Base-by-base conservation (phyloP, 1,284 basidiomycete genomes). In the Gymnopus androsaceus region DNA sequence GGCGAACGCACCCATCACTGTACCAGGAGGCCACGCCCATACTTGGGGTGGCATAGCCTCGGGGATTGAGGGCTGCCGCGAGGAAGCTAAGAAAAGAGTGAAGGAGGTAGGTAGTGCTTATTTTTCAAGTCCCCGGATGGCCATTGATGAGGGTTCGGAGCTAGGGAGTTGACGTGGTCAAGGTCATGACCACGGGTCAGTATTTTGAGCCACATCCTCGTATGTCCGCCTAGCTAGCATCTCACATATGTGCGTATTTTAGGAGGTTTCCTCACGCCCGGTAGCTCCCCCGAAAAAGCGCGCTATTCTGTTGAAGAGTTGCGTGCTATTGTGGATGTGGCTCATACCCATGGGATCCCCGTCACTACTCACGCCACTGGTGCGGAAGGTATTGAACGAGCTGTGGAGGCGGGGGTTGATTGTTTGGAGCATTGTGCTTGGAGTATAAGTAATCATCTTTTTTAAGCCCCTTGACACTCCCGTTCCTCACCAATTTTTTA, bases 371-470 rank as follows among this genome's bases (percentile, higher is more conserved):
- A 59, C 36, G 57, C 57, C 7, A 59, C 57, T 14, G 57, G 57
- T n/a, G 28, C 42, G 8, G 53, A 59, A 45, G 57, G 57, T 7
- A 59, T 59, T 19, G 57, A 59, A 40, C 41, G 57, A 27, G 57
- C 57, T 1, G 42, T 59, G 7, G 54, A 55, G 23, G 57, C 57
- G 27, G 53, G 57, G 11, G 55, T 59, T 28, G 57, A 59, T 38
- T 59, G 57, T 37, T 51, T 59, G n/a, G 57, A 59, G 34, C 57
- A 59, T 27, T 59, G 57, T 34, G 42, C 55, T 17, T 57, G 55
- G 55, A 57, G 50, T 19, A 37, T 57, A 25, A 50, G 55, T 57
- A 53, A 36, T n/a, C n/a, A 21, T 34, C 15, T 36, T n/a, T 3
- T 19, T 6, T n/a, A 19, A 42, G 7, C 21, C 6, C 9, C 17